Percentiles rank a stretch among this genome's conserved stretches.
Evolutionary conservation across 129 eudicot genomes (phyloP).

Genomic region (Saussurea involucrata): DNA sequence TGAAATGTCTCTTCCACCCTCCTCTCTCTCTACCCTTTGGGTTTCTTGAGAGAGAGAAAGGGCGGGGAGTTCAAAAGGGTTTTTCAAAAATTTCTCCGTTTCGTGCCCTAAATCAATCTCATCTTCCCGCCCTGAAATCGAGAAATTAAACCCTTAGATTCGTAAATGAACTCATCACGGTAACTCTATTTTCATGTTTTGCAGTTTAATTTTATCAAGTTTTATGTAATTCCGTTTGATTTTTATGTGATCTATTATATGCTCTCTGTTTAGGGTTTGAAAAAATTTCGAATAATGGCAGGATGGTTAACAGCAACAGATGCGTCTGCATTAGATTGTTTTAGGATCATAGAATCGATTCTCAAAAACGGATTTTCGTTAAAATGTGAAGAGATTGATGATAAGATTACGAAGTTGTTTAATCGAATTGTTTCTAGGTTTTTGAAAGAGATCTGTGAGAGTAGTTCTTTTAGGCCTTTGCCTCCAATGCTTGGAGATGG

Average conservation of each 20-base stretch:
- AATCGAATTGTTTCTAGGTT: conserved; percentile 33
- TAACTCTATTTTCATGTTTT: neutral
- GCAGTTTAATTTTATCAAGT: neutral
- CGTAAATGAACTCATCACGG: conserved; percentile 7
- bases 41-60: conserved; percentile 38
- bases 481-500: conserved; percentile 71
- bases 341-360: conserved; percentile 26
- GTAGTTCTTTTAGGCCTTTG: conserved; percentile 39
- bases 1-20: conserved; percentile 39
- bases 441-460: conserved; percentile 25
- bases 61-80: conserved; percentile 47
- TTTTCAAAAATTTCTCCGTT: conserved; percentile 9
- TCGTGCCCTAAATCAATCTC: conserved; percentile 19
- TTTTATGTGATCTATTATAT: neutral
- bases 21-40: conserved; percentile 13
- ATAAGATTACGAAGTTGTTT: conserved; percentile 29
- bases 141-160: conserved; percentile 11
- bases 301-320: conserved; percentile 55
- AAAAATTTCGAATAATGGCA: conserved; percentile 50
- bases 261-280: conserved; percentile 54
- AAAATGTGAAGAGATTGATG: conserved; percentile 19
- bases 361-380: conserved; percentile 12
- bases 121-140: conserved; percentile 35
- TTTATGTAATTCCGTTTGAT: neutral
- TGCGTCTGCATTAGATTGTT: conserved; percentile 43